Evolutionary conservation across 2,329 filamentous ascomycete genomes (phyloP).

Genomic region (Claviceps digitariae): DNA sequence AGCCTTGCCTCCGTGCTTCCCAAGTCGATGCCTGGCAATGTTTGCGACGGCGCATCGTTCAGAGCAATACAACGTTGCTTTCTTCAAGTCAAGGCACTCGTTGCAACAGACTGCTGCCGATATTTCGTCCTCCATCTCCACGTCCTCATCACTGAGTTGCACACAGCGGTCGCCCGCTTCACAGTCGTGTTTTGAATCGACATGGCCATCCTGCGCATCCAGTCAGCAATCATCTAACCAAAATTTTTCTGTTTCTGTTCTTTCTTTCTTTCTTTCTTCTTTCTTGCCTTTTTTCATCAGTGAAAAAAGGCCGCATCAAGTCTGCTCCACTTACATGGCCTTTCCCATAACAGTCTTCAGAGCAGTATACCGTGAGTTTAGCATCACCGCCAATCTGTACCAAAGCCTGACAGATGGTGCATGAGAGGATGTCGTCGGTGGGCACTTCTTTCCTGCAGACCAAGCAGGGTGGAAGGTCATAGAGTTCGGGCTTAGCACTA

Average conservation of each 20-base stretch:
- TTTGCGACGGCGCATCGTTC: slow-evolving; percentile 27
- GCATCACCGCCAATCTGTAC: slow-evolving; percentile 21
- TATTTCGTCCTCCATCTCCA: slow-evolving; percentile 22
- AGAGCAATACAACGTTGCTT: slow-evolving; percentile 29
- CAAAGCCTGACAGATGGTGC: slow-evolving; percentile 31
- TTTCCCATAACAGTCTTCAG: slow-evolving; percentile 25
- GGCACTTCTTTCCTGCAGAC: slow-evolving; percentile 24
- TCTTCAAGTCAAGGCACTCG: slow-evolving; percentile 25
- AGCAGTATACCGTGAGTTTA: slow-evolving; percentile 31
- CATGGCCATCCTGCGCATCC: slow-evolving; percentile 22
- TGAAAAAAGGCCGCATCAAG: too few relatives aligned
- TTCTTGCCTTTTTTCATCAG: background rate
- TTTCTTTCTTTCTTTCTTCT: background rate
- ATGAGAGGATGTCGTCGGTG: slow-evolving; percentile 25
- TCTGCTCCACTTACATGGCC: slow-evolving; percentile 24
- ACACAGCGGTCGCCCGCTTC: slow-evolving; percentile 26
- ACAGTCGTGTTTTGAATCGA: slow-evolving; percentile 26
- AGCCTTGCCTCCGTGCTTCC: slow-evolving; percentile 17
- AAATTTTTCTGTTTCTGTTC: too few relatives aligned
- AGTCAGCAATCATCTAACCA: slow-evolving; percentile 16
- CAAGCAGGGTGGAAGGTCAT: slow-evolving; percentile 25
- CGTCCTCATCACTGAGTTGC: slow-evolving; percentile 25
- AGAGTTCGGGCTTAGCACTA: slow-evolving; percentile 18
- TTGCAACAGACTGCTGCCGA: slow-evolving; percentile 24
- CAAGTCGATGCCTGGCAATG: slow-evolving; percentile 25